Base-by-base conservation (phyloP, 495 filamentous ascomycete genomes). In the Glonium stellatum region DNA sequence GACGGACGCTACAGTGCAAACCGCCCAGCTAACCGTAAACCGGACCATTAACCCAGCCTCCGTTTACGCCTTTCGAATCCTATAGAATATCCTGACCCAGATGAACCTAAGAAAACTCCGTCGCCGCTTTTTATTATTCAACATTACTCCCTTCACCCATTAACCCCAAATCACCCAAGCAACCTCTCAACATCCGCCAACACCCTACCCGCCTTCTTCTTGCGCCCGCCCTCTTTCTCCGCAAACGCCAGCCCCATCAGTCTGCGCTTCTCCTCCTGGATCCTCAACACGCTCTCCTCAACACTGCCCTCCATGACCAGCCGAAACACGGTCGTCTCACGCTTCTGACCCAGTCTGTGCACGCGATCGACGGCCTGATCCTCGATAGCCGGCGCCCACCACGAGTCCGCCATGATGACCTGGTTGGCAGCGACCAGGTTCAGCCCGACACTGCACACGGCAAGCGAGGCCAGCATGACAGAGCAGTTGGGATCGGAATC, bases 361-460 rank as follows among this genome's bases (percentile, higher is more conserved):
- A 96, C 92, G 0, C 92, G 84, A 68, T 97, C 92, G 1, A 96
- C 81, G 25, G 92, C 92, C 67, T 97, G 92, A 66, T 95, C 90
- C 71, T 97, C 92, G 59, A 96, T 92, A 0, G 90, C 91, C 0
- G 90, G 89, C 2, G 90, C 90, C 66, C 92, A 96, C 92, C 90
- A 96, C 47, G 81, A 85, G 68, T 97, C 92, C 0, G 83, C 80
- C 8, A 96, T 77, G 15, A 96, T 84, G 49, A 93, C 90, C 23
- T 92, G 91, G 57, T 92, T 91, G 1, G 92, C 92, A 0, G 88
- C 85, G 0, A 90, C 87, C 13, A 97, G 82, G 65, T 97, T 97
- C 41, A 97, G 77, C 1, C 92, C 92, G 15, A 97, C 91, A 41
- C 83, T 86, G 71, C 88, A 90, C 12, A 95, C 92, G 11, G 80